Conservation (phyloP, 345 rosid species). For the Populus davidiana region DNA sequence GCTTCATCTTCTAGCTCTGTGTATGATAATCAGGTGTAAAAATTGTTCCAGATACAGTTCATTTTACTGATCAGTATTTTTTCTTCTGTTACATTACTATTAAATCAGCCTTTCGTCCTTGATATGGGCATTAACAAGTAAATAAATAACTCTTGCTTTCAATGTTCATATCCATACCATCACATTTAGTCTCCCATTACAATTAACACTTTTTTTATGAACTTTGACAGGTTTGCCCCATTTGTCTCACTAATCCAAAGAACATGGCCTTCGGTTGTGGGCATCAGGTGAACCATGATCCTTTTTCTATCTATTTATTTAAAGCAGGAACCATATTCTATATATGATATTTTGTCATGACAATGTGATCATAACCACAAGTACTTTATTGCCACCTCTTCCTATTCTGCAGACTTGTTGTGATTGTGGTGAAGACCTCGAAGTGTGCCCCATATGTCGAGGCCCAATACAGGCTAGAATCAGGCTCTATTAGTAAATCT, state of each 20-base stretch:
- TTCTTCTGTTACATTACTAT: background rate
- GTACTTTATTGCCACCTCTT: background rate
- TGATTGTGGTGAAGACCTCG: constrained; percentile 64
- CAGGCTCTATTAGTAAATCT: constrained; percentile 48
- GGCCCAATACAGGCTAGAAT: constrained; percentile 50
- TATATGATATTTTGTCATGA: background rate
- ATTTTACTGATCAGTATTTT: background rate
- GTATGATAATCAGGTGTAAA: constrained; percentile 51
- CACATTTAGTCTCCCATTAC: background rate
- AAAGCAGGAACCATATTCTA: background rate
- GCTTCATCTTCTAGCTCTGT: constrained; percentile 30
- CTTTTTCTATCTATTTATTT: background rate
- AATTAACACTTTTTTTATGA: background rate
- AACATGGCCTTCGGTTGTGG: constrained; percentile 88
- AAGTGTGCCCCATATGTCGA: constrained; percentile 76
- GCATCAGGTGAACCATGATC: constrained; percentile 52
- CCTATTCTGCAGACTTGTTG: constrained; percentile 57
- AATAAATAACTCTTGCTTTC: background rate
- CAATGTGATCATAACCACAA: background rate
- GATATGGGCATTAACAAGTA: background rate
- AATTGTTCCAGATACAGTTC: background rate
- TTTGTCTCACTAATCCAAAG: constrained; percentile 58
- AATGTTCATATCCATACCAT: background rate
- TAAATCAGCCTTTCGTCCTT: background rate
- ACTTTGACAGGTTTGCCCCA: constrained; percentile 56